Base-by-base conservation (phyloP, 2,329 filamentous ascomycete species). In the Lecanicillium sp. region DNA sequence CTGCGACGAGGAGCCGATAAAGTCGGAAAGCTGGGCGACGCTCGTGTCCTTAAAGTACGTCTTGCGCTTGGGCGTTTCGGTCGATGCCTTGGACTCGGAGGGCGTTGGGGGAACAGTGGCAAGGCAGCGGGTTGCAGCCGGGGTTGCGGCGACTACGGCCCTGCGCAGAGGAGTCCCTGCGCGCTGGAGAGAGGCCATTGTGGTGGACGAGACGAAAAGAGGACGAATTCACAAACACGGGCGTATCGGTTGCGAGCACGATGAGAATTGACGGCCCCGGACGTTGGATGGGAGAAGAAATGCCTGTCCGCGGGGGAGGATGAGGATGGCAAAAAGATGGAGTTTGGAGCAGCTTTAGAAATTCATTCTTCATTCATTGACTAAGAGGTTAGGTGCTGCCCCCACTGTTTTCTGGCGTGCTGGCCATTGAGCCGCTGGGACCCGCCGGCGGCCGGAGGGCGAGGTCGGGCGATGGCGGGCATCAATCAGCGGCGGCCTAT, bases 21-120 rank as follows among this genome's bases (percentile, higher is more conserved):
- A 82, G 32, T 80, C 73, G 37, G 70, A 65, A 46, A 82, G 71
- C 6, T 75, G 64, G 0, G 71, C 72, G 7, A 81, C 63, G 3
- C 66, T 58, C 27, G 64, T 72, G 55, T 79, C 68, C 51, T 77
- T 78, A 63, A 79, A 79, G 52, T 79, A 79, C 2, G 73, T 60
- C 54, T 62, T 62, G 40, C 59, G 59, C 42, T 48, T 54, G 30
- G 56, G 44, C 31, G 50, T 47, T 48, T 54, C 40, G 40, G 42
- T 19, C 36, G 39, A 28, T 37, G 51, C 43, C 36, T 42, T 46
- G 33, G 51, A 20, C 35, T 54, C 50, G 47, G 47, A 46, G 47
- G 55, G 40, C 38, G 53, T 49, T 43, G 59, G 50, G 38, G 65
- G 67, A 44, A 70, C 58, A 43, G 70, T 73, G 55, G 70, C 70